phyloP scores from a whole-genome alignment of 179 eudicot species.

The Dionaea muscipula region DNA sequence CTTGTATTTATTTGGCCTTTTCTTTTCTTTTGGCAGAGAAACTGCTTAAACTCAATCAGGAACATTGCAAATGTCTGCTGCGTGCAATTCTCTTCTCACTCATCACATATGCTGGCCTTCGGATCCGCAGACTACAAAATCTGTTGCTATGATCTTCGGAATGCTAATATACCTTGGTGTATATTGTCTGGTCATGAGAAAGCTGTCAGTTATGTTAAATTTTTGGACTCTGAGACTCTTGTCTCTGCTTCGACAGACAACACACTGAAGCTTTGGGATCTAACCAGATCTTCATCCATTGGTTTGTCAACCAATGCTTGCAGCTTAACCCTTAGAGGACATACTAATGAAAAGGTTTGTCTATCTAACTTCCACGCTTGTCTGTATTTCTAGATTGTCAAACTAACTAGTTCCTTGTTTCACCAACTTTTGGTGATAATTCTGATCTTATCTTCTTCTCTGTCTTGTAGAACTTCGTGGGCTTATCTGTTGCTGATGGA shows the following conservation, averaged over 20 bases:
- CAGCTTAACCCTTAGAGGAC: conserved; percentile 63
- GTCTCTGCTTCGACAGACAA: conserved; percentile 96
- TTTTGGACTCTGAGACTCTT: conserved; percentile 66
- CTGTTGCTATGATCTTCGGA: conserved; percentile 82
- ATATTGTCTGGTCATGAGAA: conserved; percentile 76
- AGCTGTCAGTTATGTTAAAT: conserved; percentile 91
- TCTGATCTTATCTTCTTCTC: neutral
- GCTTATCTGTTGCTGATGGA: conserved; percentile 87
- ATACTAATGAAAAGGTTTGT: conserved; percentile 90
- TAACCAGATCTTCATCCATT: conserved; percentile 44
- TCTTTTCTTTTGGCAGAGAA: conserved; percentile 42
- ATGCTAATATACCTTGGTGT: conserved; percentile 74
- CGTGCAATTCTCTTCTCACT: conserved; percentile 81
- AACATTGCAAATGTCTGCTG: conserved; percentile 89
- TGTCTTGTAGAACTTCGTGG: conserved; percentile 81
- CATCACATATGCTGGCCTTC: conserved; percentile 63
- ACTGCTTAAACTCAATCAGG: conserved; percentile 50
- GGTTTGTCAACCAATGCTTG: conserved; percentile 55
- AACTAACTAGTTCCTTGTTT: neutral
- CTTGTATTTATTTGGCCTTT: neutral
- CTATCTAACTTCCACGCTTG: conserved; percentile 5
- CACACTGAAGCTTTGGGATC: conserved; percentile 91
- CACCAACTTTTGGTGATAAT: neutral
- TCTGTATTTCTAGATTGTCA: neutral
- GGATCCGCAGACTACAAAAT: conserved; percentile 92